Percentiles rank a stretch among this genome's conserved stretches.
Evolutionary conservation across 1,284 basidiomycete genomes (phyloP).

Genomic region (Fomitopsis pinicola): DNA sequence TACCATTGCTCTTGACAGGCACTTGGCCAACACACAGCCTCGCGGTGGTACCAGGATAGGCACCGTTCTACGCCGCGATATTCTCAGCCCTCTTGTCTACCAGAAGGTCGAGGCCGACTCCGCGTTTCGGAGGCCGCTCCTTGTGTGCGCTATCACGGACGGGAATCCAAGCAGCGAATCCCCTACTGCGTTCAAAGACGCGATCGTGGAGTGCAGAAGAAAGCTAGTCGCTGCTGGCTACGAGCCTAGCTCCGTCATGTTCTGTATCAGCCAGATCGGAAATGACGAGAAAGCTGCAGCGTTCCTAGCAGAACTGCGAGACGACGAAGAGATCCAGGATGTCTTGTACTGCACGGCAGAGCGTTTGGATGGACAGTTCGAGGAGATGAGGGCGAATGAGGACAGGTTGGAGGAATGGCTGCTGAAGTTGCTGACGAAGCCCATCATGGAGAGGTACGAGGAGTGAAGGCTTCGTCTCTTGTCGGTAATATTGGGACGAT

Average conservation of each 20-base stretch:
- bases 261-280: slow-evolving; percentile 9
- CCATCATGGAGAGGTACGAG: slow-evolving; percentile 2
- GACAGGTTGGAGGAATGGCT: slow-evolving; percentile 9
- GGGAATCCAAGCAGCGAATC: background rate
- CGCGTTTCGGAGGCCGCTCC: background rate
- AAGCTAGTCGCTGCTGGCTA: background rate
- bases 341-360: slow-evolving; percentile 5
- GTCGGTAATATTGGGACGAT: no score
- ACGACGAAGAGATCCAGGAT: slow-evolving; percentile 1
- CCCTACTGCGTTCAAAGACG: background rate
- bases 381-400: slow-evolving; percentile 2
- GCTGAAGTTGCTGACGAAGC: slow-evolving; percentile 5
- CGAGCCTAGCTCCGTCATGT: slow-evolving; percentile 4
- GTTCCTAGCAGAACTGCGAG: background rate
- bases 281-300: background rate
- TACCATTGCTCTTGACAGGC: background rate
- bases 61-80: background rate
- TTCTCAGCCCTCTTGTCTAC: slow-evolving; percentile 6
- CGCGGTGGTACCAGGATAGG: slow-evolving; percentile 1
- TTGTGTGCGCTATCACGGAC: slow-evolving; percentile 4
- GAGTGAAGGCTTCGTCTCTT: background rate
- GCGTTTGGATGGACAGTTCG: slow-evolving; percentile 2
- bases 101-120: background rate
- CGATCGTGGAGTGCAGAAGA: slow-evolving; percentile 5
- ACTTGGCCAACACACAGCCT: background rate